These are phyloP conservation scores for Brassica juncea DNA, from an alignment of 345 rosid genomes.

Conservation along the genomic window DNA sequence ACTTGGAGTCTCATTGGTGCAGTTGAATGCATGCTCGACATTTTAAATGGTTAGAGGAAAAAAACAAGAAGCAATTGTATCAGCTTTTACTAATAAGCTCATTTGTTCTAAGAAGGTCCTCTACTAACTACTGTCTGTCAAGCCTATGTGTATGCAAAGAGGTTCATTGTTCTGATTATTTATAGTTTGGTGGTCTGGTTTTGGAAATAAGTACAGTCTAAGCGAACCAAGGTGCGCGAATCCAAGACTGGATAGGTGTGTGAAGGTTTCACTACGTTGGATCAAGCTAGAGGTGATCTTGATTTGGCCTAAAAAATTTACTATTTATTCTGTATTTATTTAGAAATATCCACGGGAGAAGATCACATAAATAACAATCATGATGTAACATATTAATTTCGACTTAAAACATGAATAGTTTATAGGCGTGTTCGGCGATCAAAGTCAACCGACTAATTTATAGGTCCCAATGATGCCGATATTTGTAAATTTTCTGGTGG, in stretches of 20 bases:
- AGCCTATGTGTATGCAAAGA: neutral
- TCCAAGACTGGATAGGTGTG: constrained; percentile 30
- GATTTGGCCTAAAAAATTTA: neutral
- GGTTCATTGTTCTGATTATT: neutral
- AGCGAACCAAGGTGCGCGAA: constrained; percentile 15
- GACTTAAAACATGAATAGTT: neutral
- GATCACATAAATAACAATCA: neutral
- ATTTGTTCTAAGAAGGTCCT: neutral
- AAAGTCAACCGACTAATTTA: no score
- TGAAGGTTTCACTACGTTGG: constrained; percentile 32
- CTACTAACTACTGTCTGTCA: neutral
- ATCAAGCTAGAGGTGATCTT: constrained; percentile 19
- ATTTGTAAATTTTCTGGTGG: no score
- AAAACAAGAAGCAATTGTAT: neutral
- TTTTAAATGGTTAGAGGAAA: constrained; percentile 24
- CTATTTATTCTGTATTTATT: neutral
- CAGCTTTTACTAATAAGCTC: neutral
- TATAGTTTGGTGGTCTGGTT: neutral
- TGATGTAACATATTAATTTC: neutral
- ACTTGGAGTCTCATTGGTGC: constrained; percentile 74
- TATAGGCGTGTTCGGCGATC: neutral
- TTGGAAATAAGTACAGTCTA: constrained; percentile 12
- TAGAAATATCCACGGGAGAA: neutral
- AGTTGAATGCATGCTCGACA: constrained; percentile 81
- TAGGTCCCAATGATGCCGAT: no score